These are phyloP conservation scores for Wickerhamiella pararugosa DNA, from an alignment of 1,139 yeast species.

Conservation along the genomic window DNA sequence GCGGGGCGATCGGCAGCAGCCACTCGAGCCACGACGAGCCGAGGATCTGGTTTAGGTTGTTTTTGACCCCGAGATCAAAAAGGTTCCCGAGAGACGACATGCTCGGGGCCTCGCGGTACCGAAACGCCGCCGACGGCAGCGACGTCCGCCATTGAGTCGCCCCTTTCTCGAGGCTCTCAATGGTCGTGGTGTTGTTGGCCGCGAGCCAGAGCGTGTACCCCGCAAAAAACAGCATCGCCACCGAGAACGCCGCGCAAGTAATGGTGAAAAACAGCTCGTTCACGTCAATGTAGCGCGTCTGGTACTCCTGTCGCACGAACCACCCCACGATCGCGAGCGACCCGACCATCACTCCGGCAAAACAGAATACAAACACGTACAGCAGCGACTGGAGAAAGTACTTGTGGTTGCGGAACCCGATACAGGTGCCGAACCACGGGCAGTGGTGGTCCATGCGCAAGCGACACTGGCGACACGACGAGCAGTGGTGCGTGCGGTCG, in stretches of 20 bases:
- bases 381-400: constrained; percentile 59
- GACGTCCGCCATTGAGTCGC: constrained; percentile 32
- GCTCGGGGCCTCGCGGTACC: constrained; percentile 28
- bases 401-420: constrained; percentile 72
- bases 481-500: constrained; percentile 44
- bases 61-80: constrained; percentile 51
- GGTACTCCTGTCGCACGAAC: constrained; percentile 29
- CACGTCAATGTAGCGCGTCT: constrained; percentile 35
- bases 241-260: constrained; percentile 44
- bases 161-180: constrained; percentile 57
- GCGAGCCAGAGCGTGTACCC: constrained; percentile 46
- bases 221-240: constrained; percentile 47
- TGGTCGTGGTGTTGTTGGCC: constrained; percentile 54
- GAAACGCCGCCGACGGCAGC: constrained; percentile 27
- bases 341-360: constrained; percentile 27
- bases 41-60: constrained; percentile 60
- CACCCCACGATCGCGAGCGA: constrained; percentile 35
- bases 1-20: constrained; percentile 44
- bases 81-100: constrained; percentile 41
- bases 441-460: constrained; percentile 65
- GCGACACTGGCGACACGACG: constrained; percentile 25
- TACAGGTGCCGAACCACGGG: constrained; percentile 90
- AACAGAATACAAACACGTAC: constrained; percentile 36
- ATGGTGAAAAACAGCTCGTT: constrained; percentile 47
- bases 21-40: constrained; percentile 51